Conservation (phyloP, 345 rosid genomes). For the Garcia nutans region DNA sequence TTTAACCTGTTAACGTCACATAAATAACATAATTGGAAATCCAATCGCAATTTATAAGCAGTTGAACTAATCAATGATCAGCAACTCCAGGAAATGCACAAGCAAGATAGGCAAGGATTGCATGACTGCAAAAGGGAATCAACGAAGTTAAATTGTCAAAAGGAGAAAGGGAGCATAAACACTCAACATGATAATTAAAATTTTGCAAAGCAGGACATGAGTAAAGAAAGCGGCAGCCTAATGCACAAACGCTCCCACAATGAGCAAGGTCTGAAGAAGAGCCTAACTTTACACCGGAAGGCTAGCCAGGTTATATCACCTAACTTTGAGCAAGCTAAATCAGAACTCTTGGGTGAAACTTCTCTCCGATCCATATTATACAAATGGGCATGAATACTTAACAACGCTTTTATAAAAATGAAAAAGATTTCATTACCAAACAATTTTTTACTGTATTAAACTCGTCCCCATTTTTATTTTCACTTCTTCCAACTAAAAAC, state of each 20-base stretch:
- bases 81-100: slow-evolving; percentile 73
- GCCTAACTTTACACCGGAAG: too few relatives aligned
- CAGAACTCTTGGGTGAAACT: neutral
- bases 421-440: too few relatives aligned
- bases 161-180: neutral
- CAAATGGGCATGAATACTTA: neutral
- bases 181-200: neutral
- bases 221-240: too few relatives aligned
- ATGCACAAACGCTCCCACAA: too few relatives aligned
- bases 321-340: neutral
- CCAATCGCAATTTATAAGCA: neutral
- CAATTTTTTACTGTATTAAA: too few relatives aligned
- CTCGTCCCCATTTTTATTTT: too few relatives aligned
- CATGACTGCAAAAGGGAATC: slow-evolving; percentile 57
- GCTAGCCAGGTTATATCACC: too few relatives aligned
- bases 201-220: neutral
- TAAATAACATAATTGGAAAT: neutral
- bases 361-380: neutral
- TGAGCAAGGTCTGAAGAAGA: too few relatives aligned
- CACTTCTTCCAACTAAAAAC: neutral
- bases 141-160: neutral
- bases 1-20: neutral
- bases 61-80: slow-evolving; percentile 67
- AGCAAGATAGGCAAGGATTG: slow-evolving; percentile 76
- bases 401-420: neutral